phyloP scores from a whole-genome alignment of 371 early-diverging fungal species.

The Fennellomyces sp. region DNA sequence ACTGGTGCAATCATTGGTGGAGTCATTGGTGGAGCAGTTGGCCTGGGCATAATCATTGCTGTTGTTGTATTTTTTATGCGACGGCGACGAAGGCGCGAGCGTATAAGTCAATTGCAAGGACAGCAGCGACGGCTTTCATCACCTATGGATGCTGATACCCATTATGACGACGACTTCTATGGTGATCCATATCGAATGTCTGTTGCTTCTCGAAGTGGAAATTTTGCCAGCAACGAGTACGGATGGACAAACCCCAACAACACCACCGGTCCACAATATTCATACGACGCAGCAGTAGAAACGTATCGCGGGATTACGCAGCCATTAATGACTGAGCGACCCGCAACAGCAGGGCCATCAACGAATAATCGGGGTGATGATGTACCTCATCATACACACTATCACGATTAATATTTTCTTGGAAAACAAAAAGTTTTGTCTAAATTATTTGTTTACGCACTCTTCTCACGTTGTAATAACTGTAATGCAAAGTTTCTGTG shows the following conservation, averaged over 20 bases:
- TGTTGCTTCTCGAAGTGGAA: too few relatives aligned
- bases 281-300: conserved; percentile 1
- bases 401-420: too few relatives aligned
- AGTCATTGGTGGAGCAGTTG: conserved; percentile 2
- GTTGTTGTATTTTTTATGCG: conserved; percentile 3
- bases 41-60: not conserved
- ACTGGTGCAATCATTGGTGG: conserved; percentile 2
- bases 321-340: not conserved
- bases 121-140: not conserved
- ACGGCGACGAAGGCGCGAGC: not conserved
- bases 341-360: too few relatives aligned
- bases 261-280: not conserved
- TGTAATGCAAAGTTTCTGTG: too few relatives aligned
- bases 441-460: too few relatives aligned
- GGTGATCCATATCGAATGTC: conserved; percentile 7
- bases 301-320: not conserved
- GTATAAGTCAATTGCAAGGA: not conserved
- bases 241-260: conserved; percentile 5
- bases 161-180: conserved; percentile 12
- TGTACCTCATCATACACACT: not conserved
- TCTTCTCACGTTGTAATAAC: too few relatives aligned
- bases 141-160: not conserved
- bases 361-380: not conserved
- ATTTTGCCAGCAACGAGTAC: not conserved
- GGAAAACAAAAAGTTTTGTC: too few relatives aligned